Conservation (phyloP, 2,329 filamentous ascomycete species). For the Septoria petroselini region DNA sequence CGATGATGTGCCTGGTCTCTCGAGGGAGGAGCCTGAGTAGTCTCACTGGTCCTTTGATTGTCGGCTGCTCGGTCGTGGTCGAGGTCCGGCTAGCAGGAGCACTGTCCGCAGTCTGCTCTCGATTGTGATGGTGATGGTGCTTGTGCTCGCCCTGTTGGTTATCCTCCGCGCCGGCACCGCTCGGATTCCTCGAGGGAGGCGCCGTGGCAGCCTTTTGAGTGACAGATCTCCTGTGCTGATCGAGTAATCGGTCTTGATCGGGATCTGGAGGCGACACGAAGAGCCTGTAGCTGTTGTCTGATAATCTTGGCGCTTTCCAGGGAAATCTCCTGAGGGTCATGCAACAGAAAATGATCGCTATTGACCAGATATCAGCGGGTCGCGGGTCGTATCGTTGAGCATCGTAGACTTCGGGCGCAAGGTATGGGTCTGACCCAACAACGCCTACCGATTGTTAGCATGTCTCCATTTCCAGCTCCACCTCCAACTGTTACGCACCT, state of each 20-base stretch:
- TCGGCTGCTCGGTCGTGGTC: conserved; percentile 40
- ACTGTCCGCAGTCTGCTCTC: conserved; percentile 42
- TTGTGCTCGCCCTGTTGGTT: conserved; percentile 20
- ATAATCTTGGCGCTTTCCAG: conserved; percentile 89
- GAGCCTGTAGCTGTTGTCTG: conserved; percentile 91
- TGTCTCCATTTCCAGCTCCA: neutral
- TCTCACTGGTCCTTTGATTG: conserved; percentile 90
- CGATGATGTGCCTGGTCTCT: conserved; percentile 85
- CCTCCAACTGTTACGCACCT: conserved; percentile 56
- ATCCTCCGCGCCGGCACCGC: conserved; percentile 26
- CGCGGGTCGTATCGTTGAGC: conserved; percentile 89
- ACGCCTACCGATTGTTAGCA: conserved; percentile 54
- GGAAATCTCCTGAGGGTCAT: conserved; percentile 95
- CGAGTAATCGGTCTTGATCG: conserved; percentile 47
- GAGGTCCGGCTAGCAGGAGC: conserved; percentile 40
- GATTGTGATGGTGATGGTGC: conserved; percentile 31
- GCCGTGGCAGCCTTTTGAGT: conserved; percentile 37
- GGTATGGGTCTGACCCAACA: conserved; percentile 87
- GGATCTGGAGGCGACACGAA: conserved; percentile 84
- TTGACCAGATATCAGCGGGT: conserved; percentile 93
- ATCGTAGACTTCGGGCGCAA: conserved; percentile 95
- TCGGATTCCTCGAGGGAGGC: conserved; percentile 42
- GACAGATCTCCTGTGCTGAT: conserved; percentile 29
- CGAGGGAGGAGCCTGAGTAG: conserved; percentile 81
- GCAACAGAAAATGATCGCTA: conserved; percentile 98